Percentiles rank a stretch among this genome's conserved stretches.
Evolutionary conservation across 345 rosid species (phyloP).

Genomic region (Rhizophora mangle): DNA sequence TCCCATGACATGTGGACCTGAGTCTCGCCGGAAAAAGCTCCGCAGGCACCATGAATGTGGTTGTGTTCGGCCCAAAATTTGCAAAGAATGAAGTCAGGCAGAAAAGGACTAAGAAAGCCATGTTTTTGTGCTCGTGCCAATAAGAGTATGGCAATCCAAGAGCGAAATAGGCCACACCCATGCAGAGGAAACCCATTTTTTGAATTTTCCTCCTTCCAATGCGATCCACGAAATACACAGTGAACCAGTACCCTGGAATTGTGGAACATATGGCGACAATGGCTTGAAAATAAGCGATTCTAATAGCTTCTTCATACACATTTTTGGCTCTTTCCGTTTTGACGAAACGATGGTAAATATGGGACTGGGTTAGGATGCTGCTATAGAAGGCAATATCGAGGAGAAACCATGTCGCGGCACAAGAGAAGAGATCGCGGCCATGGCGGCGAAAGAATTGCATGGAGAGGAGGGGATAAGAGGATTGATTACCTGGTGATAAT

Average conservation of each 20-base stretch:
- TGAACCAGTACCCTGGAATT: conserved; percentile 74
- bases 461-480: conserved; percentile 49
- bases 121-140: conserved; percentile 27
- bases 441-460: conserved; percentile 55
- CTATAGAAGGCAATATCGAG: conserved; percentile 64
- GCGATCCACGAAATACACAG: conserved; percentile 56
- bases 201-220: conserved; percentile 65
- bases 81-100: conserved; percentile 66
- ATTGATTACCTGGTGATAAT: conserved; percentile 16
- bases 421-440: conserved; percentile 62
- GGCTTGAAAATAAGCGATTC: conserved; percentile 44
- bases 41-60: conserved; percentile 74
- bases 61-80: conserved; percentile 81
- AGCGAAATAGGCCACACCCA: conserved; percentile 55
- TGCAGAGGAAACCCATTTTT: conserved; percentile 53
- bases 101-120: conserved; percentile 46
- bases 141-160: conserved; percentile 41
- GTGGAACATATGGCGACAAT: conserved; percentile 48
- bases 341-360: conserved; percentile 32
- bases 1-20: conserved; percentile 78
- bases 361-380: conserved; percentile 61
- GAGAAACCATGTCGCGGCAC: conserved; percentile 60
- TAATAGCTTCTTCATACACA: conserved; percentile 43
- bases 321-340: not conserved
- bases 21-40: conserved; percentile 85